Evolutionary conservation across 257 asterid species (phyloP).

Genomic region (Thymus quinquecostatus): DNA sequence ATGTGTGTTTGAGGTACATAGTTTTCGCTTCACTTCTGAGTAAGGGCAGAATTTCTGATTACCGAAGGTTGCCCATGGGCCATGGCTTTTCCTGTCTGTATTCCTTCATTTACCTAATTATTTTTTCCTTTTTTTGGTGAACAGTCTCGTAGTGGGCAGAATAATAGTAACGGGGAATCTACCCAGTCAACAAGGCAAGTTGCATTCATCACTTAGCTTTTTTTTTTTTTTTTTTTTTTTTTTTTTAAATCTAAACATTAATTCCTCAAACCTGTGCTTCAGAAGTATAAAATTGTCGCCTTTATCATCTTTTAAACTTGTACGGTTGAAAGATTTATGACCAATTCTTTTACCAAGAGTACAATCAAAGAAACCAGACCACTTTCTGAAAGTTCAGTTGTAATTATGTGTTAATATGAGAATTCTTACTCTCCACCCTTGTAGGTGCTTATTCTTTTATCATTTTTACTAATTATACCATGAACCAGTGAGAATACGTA

Average conservation of each 20-base stretch:
- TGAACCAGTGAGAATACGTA: not conserved
- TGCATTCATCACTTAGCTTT: slow-evolving; percentile 7
- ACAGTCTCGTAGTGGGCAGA: slow-evolving; percentile 57
- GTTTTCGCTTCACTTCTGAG: slow-evolving; percentile 25
- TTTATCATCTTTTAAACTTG: not conserved
- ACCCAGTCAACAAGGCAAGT: slow-evolving; percentile 57
- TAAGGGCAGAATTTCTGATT: slow-evolving; percentile 13
- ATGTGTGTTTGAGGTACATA: slow-evolving; percentile 85
- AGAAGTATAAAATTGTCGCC: not conserved
- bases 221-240: no score
- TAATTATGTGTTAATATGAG: slow-evolving; percentile 8
- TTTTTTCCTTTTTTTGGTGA: slow-evolving; percentile 31
- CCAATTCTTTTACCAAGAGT: not conserved
- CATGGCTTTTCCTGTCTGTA: slow-evolving; percentile 5
- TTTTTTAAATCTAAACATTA: not conserved
- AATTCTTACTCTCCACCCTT: slow-evolving; percentile 1
- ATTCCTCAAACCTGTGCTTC: slow-evolving; percentile 24
- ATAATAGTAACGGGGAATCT: slow-evolving; percentile 35
- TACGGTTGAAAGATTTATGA: not conserved
- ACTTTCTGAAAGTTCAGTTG: not conserved
- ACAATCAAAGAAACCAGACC: not conserved
- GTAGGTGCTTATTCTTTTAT: not conserved
- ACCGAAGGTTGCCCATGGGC: slow-evolving; percentile 13
- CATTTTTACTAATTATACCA: slow-evolving; percentile 1
- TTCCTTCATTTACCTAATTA: slow-evolving; percentile 20